A percentile compares a stretch with the other conserved stretches of the same genome.
Evolutionary conservation across 2,329 filamentous ascomycete genomes (phyloP).

Genomic region (Xylogone sp.): DNA sequence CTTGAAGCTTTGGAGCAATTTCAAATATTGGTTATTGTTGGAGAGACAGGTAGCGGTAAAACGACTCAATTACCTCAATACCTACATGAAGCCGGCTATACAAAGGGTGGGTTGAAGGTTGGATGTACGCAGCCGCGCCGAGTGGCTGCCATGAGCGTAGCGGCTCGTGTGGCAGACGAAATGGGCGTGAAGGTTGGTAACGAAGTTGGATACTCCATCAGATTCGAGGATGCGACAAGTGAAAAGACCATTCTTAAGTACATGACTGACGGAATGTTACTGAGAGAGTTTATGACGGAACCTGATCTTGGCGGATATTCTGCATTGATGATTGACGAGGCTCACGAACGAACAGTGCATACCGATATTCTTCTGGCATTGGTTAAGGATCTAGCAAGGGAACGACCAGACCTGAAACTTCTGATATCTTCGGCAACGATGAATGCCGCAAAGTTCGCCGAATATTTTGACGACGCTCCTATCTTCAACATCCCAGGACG

Average conservation of each 20-base stretch:
- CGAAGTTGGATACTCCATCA: constrained; percentile 91
- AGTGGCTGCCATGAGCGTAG: constrained; percentile 96
- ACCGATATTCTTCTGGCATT: constrained; percentile 88
- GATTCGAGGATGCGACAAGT: constrained; percentile 88
- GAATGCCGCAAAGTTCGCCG: constrained; percentile 87
- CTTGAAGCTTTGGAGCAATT: constrained; percentile 81
- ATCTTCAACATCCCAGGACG: constrained; percentile 94
- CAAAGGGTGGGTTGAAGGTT: constrained; percentile 77
- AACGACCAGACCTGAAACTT: constrained; percentile 80
- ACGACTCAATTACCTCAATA: constrained; percentile 95
- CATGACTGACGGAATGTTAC: constrained; percentile 94
- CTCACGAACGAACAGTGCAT: constrained; percentile 87
- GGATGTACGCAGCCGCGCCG: constrained; percentile 92
- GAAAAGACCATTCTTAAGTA: constrained; percentile 93
- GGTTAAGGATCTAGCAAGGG: constrained; percentile 81
- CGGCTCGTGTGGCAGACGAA: constrained; percentile 92
- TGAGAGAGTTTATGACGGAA: constrained; percentile 86
- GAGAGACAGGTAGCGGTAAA: constrained; percentile 93
- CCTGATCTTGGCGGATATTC: constrained; percentile 80
- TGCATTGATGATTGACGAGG: constrained; percentile 93
- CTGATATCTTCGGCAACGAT: constrained; percentile 93
- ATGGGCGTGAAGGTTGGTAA: constrained; percentile 86
- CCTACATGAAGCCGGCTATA: constrained; percentile 85
- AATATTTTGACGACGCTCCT: constrained; percentile 87
- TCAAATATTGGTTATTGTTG: constrained; percentile 87